Evolutionary conservation across 2,329 filamentous ascomycete genomes (phyloP).

Genomic region (Fusarium sp.): DNA sequence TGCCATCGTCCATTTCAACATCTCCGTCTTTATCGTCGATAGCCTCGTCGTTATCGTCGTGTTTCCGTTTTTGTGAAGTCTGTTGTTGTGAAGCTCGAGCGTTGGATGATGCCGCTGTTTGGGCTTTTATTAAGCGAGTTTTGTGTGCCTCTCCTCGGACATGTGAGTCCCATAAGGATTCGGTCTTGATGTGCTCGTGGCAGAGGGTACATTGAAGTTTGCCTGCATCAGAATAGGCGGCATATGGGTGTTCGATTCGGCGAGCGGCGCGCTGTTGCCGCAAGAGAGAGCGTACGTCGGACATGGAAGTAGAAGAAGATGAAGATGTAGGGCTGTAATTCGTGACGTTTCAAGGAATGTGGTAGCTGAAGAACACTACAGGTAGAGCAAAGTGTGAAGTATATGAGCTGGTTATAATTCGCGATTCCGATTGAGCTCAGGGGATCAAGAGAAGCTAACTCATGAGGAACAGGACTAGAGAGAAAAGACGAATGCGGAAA

Average conservation of each 20-base stretch:
- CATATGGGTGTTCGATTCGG: conserved; percentile 75
- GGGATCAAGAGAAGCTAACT: neutral
- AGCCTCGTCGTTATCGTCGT: conserved; percentile 47
- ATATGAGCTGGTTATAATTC: neutral
- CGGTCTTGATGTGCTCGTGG: conserved; percentile 70
- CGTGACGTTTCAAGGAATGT: neutral
- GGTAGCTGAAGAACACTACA: conserved; percentile 3
- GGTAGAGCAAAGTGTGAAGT: conserved; percentile 11
- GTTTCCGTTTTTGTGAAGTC: conserved; percentile 47
- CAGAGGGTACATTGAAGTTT: conserved; percentile 75
- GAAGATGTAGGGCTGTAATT: neutral
- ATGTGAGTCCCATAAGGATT: conserved; percentile 74
- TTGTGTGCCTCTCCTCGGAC: conserved; percentile 57
- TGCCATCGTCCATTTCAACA: conserved; percentile 49
- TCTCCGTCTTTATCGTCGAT: conserved; percentile 43
- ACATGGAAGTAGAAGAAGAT: conserved; percentile 60
- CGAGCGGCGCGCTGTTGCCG: conserved; percentile 80
- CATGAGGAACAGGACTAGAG: neutral
- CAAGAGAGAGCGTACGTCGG: conserved; percentile 81
- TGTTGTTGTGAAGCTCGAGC: conserved; percentile 24
- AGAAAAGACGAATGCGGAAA: neutral
- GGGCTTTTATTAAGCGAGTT: conserved; percentile 37
- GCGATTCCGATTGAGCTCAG: neutral
- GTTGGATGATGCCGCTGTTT: conserved; percentile 26
- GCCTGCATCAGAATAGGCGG: conserved; percentile 73